A percentile compares a stretch with the other conserved stretches of the same genome.
Conservation (phyloP, 2,329 filamentous ascomycete genomes). For the Aspergillus sojae region DNA sequence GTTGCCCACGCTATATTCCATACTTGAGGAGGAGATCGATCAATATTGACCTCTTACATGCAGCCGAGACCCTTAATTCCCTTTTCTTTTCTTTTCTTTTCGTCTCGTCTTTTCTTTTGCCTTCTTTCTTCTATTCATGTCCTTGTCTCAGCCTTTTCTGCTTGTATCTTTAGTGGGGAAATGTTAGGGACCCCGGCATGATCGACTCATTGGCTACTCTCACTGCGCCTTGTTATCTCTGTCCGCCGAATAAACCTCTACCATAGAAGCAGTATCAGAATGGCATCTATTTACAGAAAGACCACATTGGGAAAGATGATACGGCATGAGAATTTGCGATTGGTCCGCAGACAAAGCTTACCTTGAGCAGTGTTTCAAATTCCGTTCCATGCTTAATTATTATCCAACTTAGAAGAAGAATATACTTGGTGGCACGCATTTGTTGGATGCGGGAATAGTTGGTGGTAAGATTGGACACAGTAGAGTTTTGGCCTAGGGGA, state of each 20-base stretch:
- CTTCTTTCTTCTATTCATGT: not conserved
- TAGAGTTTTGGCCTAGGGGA: not conserved
- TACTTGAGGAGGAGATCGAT: not conserved
- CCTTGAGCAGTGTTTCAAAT: not conserved
- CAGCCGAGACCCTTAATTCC: constrained; percentile 5
- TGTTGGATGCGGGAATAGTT: not conserved
- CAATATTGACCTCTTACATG: constrained; percentile 5
- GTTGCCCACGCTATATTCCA: not conserved
- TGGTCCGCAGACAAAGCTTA: not conserved
- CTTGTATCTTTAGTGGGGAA: not conserved
- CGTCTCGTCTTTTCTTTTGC: not conserved
- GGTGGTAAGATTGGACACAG: not conserved
- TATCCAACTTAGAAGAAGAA: not conserved
- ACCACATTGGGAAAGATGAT: not conserved
- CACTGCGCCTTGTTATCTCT: not conserved
- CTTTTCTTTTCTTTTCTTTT: not conserved
- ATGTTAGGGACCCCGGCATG: not conserved
- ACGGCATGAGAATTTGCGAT: not conserved
- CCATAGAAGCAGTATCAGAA: not conserved
- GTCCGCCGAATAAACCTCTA: not conserved
- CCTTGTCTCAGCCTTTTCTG: not conserved
- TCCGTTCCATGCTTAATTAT: not conserved
- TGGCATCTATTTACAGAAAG: not conserved
- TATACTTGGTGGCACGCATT: not conserved
- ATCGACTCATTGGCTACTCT: not conserved